A percentile compares a stretch with the other conserved stretches of the same genome.
phyloP scores from a whole-genome alignment of 2,329 filamentous ascomycete species.

The Pezicula neosporulosa region DNA sequence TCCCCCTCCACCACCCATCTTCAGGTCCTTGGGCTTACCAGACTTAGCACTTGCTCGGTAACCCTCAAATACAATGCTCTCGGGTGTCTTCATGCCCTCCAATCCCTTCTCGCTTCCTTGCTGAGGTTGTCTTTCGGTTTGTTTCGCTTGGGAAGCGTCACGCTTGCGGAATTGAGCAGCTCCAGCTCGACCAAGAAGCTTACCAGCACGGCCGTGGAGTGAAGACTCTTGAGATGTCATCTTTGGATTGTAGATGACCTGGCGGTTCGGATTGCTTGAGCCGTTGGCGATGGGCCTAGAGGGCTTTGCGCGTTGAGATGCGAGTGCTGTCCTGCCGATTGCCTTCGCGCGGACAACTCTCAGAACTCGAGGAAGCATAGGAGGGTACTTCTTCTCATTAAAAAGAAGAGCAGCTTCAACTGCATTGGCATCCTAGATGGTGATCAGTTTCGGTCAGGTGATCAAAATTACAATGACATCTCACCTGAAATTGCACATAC shows the following conservation, averaged over 20 bases:
- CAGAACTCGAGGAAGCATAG: slow-evolving; percentile 84
- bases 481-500: slow-evolving; percentile 88
- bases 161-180: slow-evolving; percentile 37
- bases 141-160: slow-evolving; percentile 18
- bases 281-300: slow-evolving; percentile 10
- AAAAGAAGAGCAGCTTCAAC: slow-evolving; percentile 89
- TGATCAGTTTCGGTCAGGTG: slow-evolving; percentile 13
- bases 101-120: slow-evolving; percentile 8
- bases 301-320: slow-evolving; percentile 8
- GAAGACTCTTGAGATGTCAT: slow-evolving; percentile 67
- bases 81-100: slow-evolving; percentile 51
- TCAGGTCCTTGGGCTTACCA: slow-evolving; percentile 59
- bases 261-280: slow-evolving; percentile 33
- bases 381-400: slow-evolving; percentile 88
- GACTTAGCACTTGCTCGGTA: slow-evolving; percentile 67
- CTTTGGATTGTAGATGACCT: slow-evolving; percentile 61
- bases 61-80: slow-evolving; percentile 78
- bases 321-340: slow-evolving; percentile 34
- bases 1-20: slow-evolving; percentile 53
- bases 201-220: slow-evolving; percentile 67
- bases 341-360: slow-evolving; percentile 74
- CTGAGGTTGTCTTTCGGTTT: slow-evolving; percentile 2
- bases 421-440: slow-evolving; percentile 66
- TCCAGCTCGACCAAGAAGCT: slow-evolving; percentile 68
- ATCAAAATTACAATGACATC: slow-evolving; percentile 19